Evolutionary conservation across 2,329 filamentous ascomycete species (phyloP), one percentile per base, ranked within the genome.

Genomic region (Albifimbria verrucaria): DNA sequence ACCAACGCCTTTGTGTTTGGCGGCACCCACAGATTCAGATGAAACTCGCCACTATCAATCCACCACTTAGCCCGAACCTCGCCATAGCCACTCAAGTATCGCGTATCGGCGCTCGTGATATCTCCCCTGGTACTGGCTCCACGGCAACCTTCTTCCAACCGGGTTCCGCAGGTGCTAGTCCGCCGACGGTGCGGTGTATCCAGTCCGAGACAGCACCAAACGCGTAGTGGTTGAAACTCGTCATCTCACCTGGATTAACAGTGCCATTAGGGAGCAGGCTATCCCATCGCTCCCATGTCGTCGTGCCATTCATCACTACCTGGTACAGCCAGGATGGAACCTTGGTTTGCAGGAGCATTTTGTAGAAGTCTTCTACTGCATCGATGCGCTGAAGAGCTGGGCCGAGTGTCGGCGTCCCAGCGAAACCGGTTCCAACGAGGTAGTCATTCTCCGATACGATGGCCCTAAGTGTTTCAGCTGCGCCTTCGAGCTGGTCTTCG

Each of bases 261-360:
- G 56, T 65, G 0, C 76, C 76, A 52, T 79, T 64, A 0, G 73
- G 65, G 1, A 78, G 59, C 26, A 80, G 62, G 24, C 71, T 74
- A 48, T 80, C 75, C 77, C 77, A 80, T 2, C 78, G 69, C 55
- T 80, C 77, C 77, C 77, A 80, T 0, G 72, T 76, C 0, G 77
- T 80, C 0, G 77, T 80, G 0, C 69, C 77, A 10, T 67, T 67
- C 70, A 74, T 72, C 0, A 66, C 69, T 6, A 80, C 70, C 12
- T 74, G 75, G 49, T 78, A 79, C 1, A 80, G 60, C 77, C 77
- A 80, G 0, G 71, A 75, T 0, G 76, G 77, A 1, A 72, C 69
- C 3, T 68, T 60, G 6, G 68, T 74, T 57, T 79, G 70, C 5
- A 76, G 64, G 1, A 81, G 66, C 75, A 81, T 80, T 17, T 66